Evolutionary conservation across 495 filamentous ascomycete species (phyloP), one percentile per base, ranked within the genome.

Genomic region (Penicillium goetzii): DNA sequence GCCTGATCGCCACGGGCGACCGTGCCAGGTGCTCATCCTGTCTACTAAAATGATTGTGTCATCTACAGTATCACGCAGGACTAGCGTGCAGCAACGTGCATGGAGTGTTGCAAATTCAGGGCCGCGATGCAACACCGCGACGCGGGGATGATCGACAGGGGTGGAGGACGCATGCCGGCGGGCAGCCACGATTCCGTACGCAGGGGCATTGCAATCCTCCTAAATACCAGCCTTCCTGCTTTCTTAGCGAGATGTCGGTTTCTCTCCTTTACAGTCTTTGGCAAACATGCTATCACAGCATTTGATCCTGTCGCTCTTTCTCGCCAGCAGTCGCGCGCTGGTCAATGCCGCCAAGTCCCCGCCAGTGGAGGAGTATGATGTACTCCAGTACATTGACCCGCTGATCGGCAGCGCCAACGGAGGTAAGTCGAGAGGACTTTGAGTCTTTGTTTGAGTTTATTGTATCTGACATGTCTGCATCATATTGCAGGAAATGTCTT

Each of bases 321-420:
- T 68, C 8, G 53, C 66, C 53, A 63, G 65, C 21, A 60, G 71
- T 43, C 32, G 52, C 34, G 64, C 59, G 21, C 53, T 66, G 36
- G 66, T 58, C 8, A n/a, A 61, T 47, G 59, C 71, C 28, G 56
- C 64, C 26, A 33, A 63, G 52, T 41, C 61, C 10, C 11, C 60
- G 1, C 21, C 57, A 11, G 56, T 66, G 14, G 67, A 74, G 21
- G 66, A 78, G 56, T 79, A 81, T 32, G 80, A 82, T 70, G 77
- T 80, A 1, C 66, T 82, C 1, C 75, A 79, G 65, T 84, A 85
- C 60, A 66, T 87, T 17, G 74, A 87, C 61, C 85, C 85, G 30
- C 77, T 88, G 58, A 86, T 88, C 70, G 86, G 86, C 52, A 86
- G 78, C 61, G 81, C 75, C 17, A 84, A 86, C 66, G 85, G 86